Evolutionary conservation across 805 yeast genomes (phyloP).

Genomic region (Monosporozyma solicola): DNA sequence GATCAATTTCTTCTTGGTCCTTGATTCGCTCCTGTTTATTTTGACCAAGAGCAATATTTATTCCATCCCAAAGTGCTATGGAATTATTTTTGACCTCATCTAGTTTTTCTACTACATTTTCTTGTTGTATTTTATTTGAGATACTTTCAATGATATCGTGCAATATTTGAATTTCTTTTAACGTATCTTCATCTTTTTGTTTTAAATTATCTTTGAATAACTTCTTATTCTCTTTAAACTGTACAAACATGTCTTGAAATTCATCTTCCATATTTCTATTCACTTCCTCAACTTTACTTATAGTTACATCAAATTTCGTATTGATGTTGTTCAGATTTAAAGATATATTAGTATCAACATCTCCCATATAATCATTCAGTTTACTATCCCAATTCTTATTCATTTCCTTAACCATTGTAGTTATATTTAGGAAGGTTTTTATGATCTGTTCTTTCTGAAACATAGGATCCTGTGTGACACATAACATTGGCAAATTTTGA

Average conservation of each 20-base stretch:
- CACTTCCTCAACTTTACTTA: neutral
- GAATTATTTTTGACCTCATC: neutral
- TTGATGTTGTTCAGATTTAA: neutral
- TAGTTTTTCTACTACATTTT: neutral
- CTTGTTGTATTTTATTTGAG: neutral
- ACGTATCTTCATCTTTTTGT: neutral
- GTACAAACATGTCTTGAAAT: neutral
- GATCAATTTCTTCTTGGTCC: neutral
- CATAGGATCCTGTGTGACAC: conserved; percentile 44
- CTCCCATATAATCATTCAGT: conserved; percentile 4
- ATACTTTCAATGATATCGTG: neutral
- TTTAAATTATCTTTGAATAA: neutral
- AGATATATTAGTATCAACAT: neutral
- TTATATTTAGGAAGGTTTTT: conserved; percentile 39
- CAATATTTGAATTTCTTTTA: neutral
- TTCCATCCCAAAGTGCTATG: neutral
- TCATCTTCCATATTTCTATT: neutral
- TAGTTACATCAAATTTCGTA: neutral
- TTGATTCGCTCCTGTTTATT: neutral
- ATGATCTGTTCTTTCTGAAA: conserved; percentile 44
- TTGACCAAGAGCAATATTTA: neutral
- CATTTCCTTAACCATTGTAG: conserved; percentile 27
- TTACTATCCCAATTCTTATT: conserved; percentile 9
- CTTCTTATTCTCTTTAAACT: neutral
- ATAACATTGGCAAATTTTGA: conserved; percentile 43